These are phyloP conservation scores for Candida quercuum DNA, from an alignment of 805 yeast species.

Conservation along the genomic window DNA sequence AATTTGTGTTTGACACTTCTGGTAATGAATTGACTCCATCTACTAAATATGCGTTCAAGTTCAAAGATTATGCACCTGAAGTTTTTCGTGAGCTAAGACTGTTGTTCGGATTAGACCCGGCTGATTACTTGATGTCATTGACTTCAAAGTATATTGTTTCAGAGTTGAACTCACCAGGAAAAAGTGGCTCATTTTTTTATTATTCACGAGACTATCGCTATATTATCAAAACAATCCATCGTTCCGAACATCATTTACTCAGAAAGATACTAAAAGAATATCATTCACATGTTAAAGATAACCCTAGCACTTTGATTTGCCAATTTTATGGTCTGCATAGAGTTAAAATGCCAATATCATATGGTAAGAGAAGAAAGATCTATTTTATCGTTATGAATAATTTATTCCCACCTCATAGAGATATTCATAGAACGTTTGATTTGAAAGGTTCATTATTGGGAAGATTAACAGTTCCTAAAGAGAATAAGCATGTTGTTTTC, in stretches of 20 bases:
- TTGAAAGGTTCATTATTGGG: constrained; percentile 93
- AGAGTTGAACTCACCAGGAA: constrained; percentile 93
- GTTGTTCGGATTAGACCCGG: constrained; percentile 86
- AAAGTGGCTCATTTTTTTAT: constrained; percentile 94
- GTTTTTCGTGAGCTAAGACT: constrained; percentile 84
- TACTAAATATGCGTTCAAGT: constrained; percentile 91
- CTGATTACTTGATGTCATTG: constrained; percentile 87
- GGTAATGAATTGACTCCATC: constrained; percentile 92
- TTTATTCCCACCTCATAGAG: constrained; percentile 88
- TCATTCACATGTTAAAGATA: constrained; percentile 69
- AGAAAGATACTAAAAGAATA: constrained; percentile 70
- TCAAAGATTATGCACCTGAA: constrained; percentile 93
- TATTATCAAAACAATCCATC: constrained; percentile 94
- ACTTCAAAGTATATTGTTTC: constrained; percentile 90
- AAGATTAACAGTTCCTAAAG: constrained; percentile 43
- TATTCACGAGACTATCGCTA: constrained; percentile 90
- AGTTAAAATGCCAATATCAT: constrained; percentile 72
- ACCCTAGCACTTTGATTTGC: constrained; percentile 87
- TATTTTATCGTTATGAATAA: constrained; percentile 97
- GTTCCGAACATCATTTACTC: constrained; percentile 83
- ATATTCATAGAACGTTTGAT: constrained; percentile 81
- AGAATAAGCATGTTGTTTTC: constrained; percentile 42
- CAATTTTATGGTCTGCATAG: constrained; percentile 96
- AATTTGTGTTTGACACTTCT: constrained; percentile 78
- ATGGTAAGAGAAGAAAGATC: constrained; percentile 55